phyloP scores from a whole-genome alignment of 1,284 basidiomycete species.

The Leccinum pachyderme region DNA sequence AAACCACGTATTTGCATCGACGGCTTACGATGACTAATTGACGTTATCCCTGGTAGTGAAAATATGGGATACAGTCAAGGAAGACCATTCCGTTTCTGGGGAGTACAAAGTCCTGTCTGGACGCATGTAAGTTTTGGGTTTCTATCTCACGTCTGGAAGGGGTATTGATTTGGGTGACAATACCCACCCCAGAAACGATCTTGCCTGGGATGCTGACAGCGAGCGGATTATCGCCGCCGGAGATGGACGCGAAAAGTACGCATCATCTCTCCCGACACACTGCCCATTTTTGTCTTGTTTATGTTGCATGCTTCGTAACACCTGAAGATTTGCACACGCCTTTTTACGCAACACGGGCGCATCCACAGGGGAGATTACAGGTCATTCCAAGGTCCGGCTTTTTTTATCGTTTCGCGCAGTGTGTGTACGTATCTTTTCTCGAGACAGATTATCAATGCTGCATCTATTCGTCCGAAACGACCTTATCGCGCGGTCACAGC shows the following conservation, averaged over 20 bases:
- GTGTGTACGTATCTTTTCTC: background rate
- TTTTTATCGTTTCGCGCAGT: background rate
- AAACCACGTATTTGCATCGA: conserved; percentile 16
- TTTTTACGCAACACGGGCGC: conserved; percentile 89
- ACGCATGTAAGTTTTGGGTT: conserved; percentile 57
- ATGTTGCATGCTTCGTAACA: background rate
- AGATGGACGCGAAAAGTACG: conserved; percentile 86
- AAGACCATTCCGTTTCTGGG: conserved; percentile 82
- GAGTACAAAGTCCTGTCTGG: conserved; percentile 85
- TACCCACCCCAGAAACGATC: conserved; percentile 69
- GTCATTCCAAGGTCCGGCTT: conserved; percentile 78
- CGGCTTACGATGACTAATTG: background rate
- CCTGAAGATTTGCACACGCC: conserved; percentile 76
- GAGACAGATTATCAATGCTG: conserved; percentile 77
- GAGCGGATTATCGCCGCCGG: conserved; percentile 97
- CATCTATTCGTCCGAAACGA: conserved; percentile 86
- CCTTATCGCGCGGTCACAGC: conserved; percentile 91
- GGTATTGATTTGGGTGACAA: background rate
- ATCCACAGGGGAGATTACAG: conserved; percentile 90
- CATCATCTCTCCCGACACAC: conserved; percentile 1
- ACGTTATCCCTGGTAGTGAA: conserved; percentile 50
- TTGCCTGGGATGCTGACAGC: conserved; percentile 96
- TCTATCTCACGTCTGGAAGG: background rate
- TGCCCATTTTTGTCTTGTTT: background rate
- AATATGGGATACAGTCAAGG: conserved; percentile 92